Evolutionary conservation across 2,329 filamentous ascomycete species (phyloP), one percentile per base, ranked within the genome.

Genomic region (Aspergillus sp.): DNA sequence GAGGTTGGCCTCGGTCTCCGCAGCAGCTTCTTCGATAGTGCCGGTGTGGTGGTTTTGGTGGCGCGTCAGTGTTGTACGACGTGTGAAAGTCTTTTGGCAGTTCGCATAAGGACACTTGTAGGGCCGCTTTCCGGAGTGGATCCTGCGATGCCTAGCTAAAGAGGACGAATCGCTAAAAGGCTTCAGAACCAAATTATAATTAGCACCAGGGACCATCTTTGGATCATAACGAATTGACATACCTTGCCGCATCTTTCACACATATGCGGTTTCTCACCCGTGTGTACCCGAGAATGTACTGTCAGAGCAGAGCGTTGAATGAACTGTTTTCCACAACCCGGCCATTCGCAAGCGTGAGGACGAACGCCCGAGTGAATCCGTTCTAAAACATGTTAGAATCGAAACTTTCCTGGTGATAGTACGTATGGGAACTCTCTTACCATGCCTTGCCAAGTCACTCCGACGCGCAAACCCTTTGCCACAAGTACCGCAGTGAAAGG

Each of bases 21-120:
- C 90, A 2, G 92, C 92, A 8, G 93, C 91, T 74, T 98, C 93
- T 73, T 97, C 93, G 15, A 97, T 90, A 0, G 93, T 97, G 42
- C 93, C 95, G 18, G 90, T 96, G 74, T 98, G 95, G 68, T 96
- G 91, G 66, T 96, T 96, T 76, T 97, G 92, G 72, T 99, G 95
- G 50, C 95, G 87, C 2, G 93, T 99, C 60, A 99, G 81, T 3
- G 95, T 98, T 1, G 95, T 98, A 63, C 93, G 89, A 56, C 95
- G 88, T 9, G 95, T 99, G 70, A 99, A 99, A 0, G 93, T 98
- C 83, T 98, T 98, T 72, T 98, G 93, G 75, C 95, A 99, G 74
- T 97, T 93, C 58, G 92, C 93, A 68, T 95, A 98, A 1, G 93
- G 93, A 77, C 95, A 99, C 75, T 96, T 96, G 81, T 98, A 99